Conservation (phyloP, 345 rosid genomes). For the Citrus unshiu region DNA sequence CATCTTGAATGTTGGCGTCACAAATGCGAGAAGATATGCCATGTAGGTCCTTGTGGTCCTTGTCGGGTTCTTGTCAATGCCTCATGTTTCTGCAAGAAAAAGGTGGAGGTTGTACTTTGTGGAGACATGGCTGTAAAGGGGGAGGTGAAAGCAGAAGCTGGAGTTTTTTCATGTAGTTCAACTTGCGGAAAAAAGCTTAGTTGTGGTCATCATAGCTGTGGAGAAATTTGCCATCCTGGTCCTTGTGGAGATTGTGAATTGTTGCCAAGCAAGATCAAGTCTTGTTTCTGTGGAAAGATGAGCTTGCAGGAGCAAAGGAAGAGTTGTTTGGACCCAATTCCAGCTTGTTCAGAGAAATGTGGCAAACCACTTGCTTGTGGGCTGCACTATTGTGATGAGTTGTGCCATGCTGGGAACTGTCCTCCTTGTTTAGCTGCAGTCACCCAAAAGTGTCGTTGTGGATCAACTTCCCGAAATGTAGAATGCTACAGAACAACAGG, state of each 20-base stretch:
- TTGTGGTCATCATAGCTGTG: conserved; percentile 73
- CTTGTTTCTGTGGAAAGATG: conserved; percentile 86
- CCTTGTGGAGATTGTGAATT: conserved; percentile 76
- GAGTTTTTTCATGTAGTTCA: conserved; percentile 68
- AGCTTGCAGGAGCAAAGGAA: conserved; percentile 60
- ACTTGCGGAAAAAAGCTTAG: conserved; percentile 57
- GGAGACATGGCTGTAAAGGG: conserved; percentile 88
- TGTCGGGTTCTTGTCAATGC: conserved; percentile 69
- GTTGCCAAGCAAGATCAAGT: conserved; percentile 57
- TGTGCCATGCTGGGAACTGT: conserved; percentile 87
- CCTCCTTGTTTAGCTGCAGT: conserved; percentile 66
- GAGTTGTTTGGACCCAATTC: conserved; percentile 86
- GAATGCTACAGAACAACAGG: conserved; percentile 69
- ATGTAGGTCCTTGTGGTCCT: conserved; percentile 78
- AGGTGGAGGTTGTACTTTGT: conserved; percentile 61
- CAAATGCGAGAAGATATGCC: conserved; percentile 65
- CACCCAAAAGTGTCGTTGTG: conserved; percentile 78
- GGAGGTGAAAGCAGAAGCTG: conserved; percentile 63
- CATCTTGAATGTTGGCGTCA: conserved; percentile 79
- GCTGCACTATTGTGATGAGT: conserved; percentile 59
- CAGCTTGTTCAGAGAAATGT: conserved; percentile 63
- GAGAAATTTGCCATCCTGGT: conserved; percentile 78
- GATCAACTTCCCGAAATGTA: conserved; percentile 62
- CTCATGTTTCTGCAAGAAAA: conserved; percentile 82
- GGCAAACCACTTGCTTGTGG: conserved; percentile 70